A percentile compares a stretch with the other conserved stretches of the same genome.
phyloP scores from a whole-genome alignment of 352 stramenopile species.

The Globisporangium lucens region DNA sequence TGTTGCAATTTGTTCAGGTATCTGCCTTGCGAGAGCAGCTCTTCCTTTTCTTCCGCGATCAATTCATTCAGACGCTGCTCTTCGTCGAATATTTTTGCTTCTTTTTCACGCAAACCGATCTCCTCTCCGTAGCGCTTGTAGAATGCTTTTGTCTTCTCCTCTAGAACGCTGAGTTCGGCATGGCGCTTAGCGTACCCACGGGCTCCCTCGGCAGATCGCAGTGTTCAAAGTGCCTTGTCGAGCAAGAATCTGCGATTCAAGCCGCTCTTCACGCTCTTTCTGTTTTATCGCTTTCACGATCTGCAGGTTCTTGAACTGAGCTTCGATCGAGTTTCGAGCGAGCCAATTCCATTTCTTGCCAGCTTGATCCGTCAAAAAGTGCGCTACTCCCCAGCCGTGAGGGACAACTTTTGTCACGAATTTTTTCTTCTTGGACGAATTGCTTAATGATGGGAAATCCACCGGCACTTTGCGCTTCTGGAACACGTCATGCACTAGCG shows the following conservation, averaged over 20 bases:
- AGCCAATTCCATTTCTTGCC: slow-evolving; percentile 57
- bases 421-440: slow-evolving; percentile 21
- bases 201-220: slow-evolving; percentile 66
- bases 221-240: slow-evolving; percentile 64
- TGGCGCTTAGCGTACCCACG: slow-evolving; percentile 71
- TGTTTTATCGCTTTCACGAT: slow-evolving; percentile 68
- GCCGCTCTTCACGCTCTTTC: slow-evolving; percentile 57
- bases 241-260: slow-evolving; percentile 60
- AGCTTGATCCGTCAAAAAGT: slow-evolving; percentile 54
- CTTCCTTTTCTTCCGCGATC: slow-evolving; percentile 36
- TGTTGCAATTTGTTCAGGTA: slow-evolving; percentile 60
- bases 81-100: slow-evolving; percentile 47
- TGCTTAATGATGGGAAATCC: slow-evolving; percentile 16
- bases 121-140: slow-evolving; percentile 45
- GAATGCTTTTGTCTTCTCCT: slow-evolving; percentile 54
- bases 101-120: slow-evolving; percentile 30
- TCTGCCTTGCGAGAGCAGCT: slow-evolving; percentile 37
- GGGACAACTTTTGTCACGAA: slow-evolving; percentile 34
- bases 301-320: slow-evolving; percentile 70
- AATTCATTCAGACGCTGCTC: slow-evolving; percentile 39
- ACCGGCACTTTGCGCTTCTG: slow-evolving; percentile 36
- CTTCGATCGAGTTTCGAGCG: slow-evolving; percentile 60
- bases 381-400: slow-evolving; percentile 75
- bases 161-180: slow-evolving; percentile 48
- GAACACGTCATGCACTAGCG: slow-evolving; percentile 78